Evolutionary conservation across 2,329 filamentous ascomycete genomes (phyloP), one percentile per base, ranked within the genome.

Genomic region (Aspergillus proliferans): DNA sequence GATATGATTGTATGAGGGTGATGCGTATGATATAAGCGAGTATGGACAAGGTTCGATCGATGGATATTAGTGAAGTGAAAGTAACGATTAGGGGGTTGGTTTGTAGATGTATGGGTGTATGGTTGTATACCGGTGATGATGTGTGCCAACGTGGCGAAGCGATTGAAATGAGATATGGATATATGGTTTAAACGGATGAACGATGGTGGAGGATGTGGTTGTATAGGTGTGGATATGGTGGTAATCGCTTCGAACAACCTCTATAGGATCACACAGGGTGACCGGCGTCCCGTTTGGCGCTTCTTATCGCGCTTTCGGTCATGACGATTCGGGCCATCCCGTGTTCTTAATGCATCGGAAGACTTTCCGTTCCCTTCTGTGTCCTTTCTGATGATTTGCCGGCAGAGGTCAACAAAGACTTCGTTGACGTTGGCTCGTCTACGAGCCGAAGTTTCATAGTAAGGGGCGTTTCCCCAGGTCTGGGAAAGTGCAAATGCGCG

Each of bases 341-440:
- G 62, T 53, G 69, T 70, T 40, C 66, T 63, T n/a, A 50, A 50
- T 21, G 56, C 52, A 38, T 60, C 61, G 18, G 54, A 59, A 22
- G 65, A 59, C 45, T 59, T 59, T 43, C 66, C 57, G 40, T 64
- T 70, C 10, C 67, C 63, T 49, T 71, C 63, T 34, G 70, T 59
- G 52, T 92, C 87, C 60, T 83, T 87, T 53, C 84, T 79, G 50
- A 93, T 82, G 72, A 94, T 89, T 68, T 93, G 88, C 52, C 87
- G 80, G 64, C 87, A 92, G 48, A 94, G 78, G 67, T 93, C 87
- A 57, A 88, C 74, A 69, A 95, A 95, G 43, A 91, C 88, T 66
- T 95, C 90, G 59, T 95, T 88, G 14, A 95, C 90, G 59, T 95
- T 95, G 54, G 86, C 87, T 62, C 85, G 78, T 59, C 87, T 84